Conservation (phyloP, 1,284 basidiomycete species). For the Moniliella sp. region DNA sequence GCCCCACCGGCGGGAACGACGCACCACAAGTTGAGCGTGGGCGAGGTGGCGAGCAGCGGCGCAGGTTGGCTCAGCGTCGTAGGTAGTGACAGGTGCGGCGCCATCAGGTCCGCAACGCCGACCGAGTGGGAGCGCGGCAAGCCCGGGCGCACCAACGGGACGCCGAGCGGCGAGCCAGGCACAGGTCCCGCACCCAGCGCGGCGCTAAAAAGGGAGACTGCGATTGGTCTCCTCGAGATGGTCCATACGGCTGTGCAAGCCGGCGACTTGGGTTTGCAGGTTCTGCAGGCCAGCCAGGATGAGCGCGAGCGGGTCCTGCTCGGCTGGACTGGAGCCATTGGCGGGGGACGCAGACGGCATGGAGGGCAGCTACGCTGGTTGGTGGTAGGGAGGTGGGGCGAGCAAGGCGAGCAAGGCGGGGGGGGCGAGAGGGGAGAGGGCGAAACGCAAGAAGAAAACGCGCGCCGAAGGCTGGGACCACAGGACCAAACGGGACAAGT, state of each 20-base stretch:
- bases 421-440: no score
- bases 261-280: slow-evolving; percentile 10
- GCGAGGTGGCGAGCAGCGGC: slow-evolving; percentile 18
- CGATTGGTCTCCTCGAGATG: slow-evolving; percentile 1
- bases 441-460: no score
- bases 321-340: no score
- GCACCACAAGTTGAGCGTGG: slow-evolving; percentile 24
- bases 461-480: no score
- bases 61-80: slow-evolving; percentile 9
- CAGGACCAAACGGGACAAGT: no score
- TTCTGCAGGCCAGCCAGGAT: slow-evolving; percentile 18
- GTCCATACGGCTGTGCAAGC: slow-evolving; percentile 3
- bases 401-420: no score
- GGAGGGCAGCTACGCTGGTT: no score
- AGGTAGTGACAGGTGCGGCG: slow-evolving; percentile 5
- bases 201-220: slow-evolving; percentile 1
- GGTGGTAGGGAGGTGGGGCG: no score
- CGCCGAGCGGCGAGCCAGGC: slow-evolving; percentile 15
- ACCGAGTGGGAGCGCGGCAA: slow-evolving; percentile 6
- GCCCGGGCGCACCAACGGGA: slow-evolving; percentile 4
- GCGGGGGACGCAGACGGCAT: no score
- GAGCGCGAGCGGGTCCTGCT: slow-evolving; percentile 6
- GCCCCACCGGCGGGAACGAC: slow-evolving; percentile 13
- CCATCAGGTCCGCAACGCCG: slow-evolving; percentile 1
- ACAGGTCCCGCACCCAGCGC: slow-evolving; percentile 5